A percentile compares a stretch with the other conserved stretches of the same genome.
Evolutionary conservation across 2,329 filamentous ascomycete species (phyloP).

Genomic region (Meredithiella fracta): DNA sequence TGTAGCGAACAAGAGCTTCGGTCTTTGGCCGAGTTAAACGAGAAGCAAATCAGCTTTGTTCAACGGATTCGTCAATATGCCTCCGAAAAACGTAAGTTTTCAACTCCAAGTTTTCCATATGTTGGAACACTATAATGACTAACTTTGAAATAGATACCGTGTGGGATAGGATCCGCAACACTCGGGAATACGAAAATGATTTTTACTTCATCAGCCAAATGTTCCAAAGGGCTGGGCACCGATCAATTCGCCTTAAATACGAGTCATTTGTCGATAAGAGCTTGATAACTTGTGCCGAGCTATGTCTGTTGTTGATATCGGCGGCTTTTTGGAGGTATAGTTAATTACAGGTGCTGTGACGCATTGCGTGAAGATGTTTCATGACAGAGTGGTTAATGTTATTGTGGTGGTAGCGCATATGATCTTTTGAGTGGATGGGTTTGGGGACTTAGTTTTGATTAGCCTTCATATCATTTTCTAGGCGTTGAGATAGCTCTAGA

Average conservation of each 20-base stretch:
- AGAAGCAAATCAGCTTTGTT: conserved; percentile 31
- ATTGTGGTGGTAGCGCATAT: too few species aligned
- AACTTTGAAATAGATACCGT: neutral
- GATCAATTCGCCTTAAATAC: neutral
- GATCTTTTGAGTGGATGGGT: too few species aligned
- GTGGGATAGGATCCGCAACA: conserved; percentile 32
- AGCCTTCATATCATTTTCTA: too few species aligned
- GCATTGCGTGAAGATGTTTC: too few species aligned
- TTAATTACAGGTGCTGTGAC: too few species aligned
- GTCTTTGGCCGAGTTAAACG: conserved; percentile 34
- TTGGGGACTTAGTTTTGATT: too few species aligned
- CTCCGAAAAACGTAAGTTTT: conserved; percentile 31
- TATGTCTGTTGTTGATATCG: too few species aligned
- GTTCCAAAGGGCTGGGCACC: conserved; percentile 38
- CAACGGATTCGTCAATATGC: conserved; percentile 29
- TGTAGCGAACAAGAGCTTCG: conserved; percentile 39
- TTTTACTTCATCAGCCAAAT: conserved; percentile 45
- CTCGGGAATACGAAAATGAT: conserved; percentile 34
- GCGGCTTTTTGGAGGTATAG: too few species aligned
- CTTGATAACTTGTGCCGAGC: too few species aligned
- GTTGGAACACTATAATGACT: neutral
- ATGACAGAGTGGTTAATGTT: too few species aligned
- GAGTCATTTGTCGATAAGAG: neutral
- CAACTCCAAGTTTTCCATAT: neutral
- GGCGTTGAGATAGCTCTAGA: too few species aligned